These are phyloP conservation scores for Gamarada debralockiae DNA, from an alignment of 495 filamentous ascomycete genomes.

Conservation along the genomic window DNA sequence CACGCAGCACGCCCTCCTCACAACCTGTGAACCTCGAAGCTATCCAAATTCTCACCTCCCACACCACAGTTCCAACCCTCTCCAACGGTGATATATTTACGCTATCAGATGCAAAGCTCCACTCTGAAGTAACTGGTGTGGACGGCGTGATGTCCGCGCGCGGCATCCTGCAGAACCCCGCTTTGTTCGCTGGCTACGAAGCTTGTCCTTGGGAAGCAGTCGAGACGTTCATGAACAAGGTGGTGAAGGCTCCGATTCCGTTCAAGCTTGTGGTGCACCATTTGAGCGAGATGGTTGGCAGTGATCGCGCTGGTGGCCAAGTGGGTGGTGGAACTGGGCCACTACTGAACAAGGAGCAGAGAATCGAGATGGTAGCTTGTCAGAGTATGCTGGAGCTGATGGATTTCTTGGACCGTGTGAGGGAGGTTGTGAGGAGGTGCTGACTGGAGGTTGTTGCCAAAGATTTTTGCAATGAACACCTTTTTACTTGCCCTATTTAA, in stretches of 20 bases:
- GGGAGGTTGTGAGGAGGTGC: slow-evolving; percentile 14
- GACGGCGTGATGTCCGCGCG: slow-evolving; percentile 62
- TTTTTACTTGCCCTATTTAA: too few relatives aligned
- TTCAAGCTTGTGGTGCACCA: slow-evolving; percentile 59
- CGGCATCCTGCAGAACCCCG: slow-evolving; percentile 58
- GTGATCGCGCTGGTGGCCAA: slow-evolving; percentile 39
- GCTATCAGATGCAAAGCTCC: slow-evolving; percentile 29
- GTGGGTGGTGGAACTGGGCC: slow-evolving; percentile 25
- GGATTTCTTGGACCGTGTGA: slow-evolving; percentile 54
- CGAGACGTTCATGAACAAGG: slow-evolving; percentile 51
- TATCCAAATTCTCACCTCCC: slow-evolving; percentile 47
- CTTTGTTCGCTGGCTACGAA: slow-evolving; percentile 49
- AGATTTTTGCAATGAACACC: too few relatives aligned
- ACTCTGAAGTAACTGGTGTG: slow-evolving; percentile 27
- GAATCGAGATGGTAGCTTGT: slow-evolving; percentile 41
- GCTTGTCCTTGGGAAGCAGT: slow-evolving; percentile 57
- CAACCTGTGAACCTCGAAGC: slow-evolving; percentile 55
- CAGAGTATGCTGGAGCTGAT: slow-evolving; percentile 53
- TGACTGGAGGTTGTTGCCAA: background rate
- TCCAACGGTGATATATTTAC: slow-evolving; percentile 62
- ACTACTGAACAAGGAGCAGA: slow-evolving; percentile 48
- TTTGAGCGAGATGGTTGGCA: slow-evolving; percentile 57
- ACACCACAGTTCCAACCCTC: slow-evolving; percentile 49
- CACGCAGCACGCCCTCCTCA: slow-evolving; percentile 48
- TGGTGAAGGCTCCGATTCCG: slow-evolving; percentile 49